Evolutionary conservation across 1,284 basidiomycete species (phyloP), one percentile per base, ranked within the genome.

Genomic region (Stereum hirsutum): DNA sequence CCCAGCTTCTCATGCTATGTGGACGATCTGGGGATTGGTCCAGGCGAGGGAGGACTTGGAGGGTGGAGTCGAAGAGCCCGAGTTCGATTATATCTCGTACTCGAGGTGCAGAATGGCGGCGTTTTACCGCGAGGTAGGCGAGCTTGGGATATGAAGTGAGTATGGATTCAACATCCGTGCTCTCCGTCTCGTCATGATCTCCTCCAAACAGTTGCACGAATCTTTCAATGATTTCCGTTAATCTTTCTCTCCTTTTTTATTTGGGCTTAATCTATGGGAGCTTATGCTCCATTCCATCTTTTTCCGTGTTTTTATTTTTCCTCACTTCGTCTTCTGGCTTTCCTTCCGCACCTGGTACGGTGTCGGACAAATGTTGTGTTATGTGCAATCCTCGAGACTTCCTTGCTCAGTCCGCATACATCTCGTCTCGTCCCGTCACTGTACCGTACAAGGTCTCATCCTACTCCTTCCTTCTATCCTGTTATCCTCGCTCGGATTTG

Each of bases 11-110:
- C 89, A 92, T 54, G 89, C 77, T 6, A 82, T 87, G 75, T 97
- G 93, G 91, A 78, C 83, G 6, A 66, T 96, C 26, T 97, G 93
- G 93, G 91, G 89, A 3, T 69, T 96, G 47, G 79, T 96, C 8
- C 90, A 94, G 60, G 90, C 89, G 2, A 78, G 80, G 51, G 90
- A 93, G 54, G 79, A 87, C 54, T 56, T 94, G 11, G 75, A 81
- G 53, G 72, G 62, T n/a, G 63, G 72, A 33, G 69, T 73, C 19
- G 58, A 58, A 27, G 68, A 77, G 48, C 72, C 73, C 11, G 88
- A 88, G 52, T 90, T 90, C 57, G 81, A 90, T 60, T 89, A 90
- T 58, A 62, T 89, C 48, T 72, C 67, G 12, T 89, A 89, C 57
- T 75, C 87, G 12, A 64, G 63, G 46, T 75, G 75, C 57, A 73